Evolutionary conservation across 108 stramenopile genomes (phyloP).

Genomic region (Cylindrotheca closterium): DNA sequence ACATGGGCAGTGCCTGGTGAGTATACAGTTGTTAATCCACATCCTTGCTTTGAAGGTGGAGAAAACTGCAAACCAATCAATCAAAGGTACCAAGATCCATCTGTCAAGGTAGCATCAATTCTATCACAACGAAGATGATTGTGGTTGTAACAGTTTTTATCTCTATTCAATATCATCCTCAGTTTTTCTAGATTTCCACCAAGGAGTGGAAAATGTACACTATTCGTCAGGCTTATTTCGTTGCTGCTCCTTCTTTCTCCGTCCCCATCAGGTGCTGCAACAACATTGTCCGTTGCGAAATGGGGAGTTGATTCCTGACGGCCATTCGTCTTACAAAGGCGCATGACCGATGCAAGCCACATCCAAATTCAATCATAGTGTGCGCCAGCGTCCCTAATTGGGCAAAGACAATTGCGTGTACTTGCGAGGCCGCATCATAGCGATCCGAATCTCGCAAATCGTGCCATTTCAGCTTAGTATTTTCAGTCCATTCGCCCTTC

Average conservation of each 20-base stretch:
- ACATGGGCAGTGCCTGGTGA: slow-evolving; percentile 76
- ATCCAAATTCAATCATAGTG: slow-evolving; percentile 75
- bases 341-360: slow-evolving; percentile 50
- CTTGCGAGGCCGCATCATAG: slow-evolving; percentile 67
- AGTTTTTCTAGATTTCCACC: too few species aligned
- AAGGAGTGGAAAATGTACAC: too few species aligned
- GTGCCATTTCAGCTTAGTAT: slow-evolving; percentile 63
- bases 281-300: slow-evolving; percentile 63
- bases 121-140: too few species aligned
- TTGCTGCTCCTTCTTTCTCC: slow-evolving; percentile 1
- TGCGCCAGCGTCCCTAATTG: slow-evolving; percentile 73
- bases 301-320: slow-evolving; percentile 67
- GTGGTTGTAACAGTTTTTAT: too few species aligned
- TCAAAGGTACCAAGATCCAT: slow-evolving; percentile 34
- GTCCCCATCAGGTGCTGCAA: slow-evolving; percentile 54
- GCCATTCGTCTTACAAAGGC: slow-evolving; percentile 69
- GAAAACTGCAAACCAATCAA: slow-evolving; percentile 26
- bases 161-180: too few species aligned
- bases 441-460: slow-evolving; percentile 58
- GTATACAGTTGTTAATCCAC: slow-evolving; percentile 51
- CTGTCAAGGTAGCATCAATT: slow-evolving; percentile 27
- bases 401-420: slow-evolving; percentile 76
- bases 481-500: slow-evolving; percentile 32
- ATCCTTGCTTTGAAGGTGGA: slow-evolving; percentile 65
- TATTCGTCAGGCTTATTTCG: too few species aligned